Evolutionary conservation across 208 protist genomes (phyloP), one percentile per base, ranked within the genome.

Genomic region (Trypanosoma rangeli): DNA sequence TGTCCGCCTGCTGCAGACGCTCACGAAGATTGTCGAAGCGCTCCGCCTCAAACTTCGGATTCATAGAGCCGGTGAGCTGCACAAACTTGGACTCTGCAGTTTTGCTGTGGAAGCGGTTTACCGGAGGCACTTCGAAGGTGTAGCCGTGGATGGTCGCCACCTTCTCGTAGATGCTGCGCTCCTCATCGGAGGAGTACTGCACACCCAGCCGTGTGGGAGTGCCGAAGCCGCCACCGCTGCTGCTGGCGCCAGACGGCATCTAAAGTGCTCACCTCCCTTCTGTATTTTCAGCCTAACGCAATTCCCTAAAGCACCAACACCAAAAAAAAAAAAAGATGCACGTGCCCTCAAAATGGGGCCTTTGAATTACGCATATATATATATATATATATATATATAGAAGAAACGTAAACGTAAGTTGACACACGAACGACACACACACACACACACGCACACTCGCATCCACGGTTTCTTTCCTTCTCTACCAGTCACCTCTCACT

Each of bases 81-180:
- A 81, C 73, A 74, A 95, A 93, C 62, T 94, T 92, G 2, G 74
- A 70, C 74, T 88, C 83, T 0, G 87, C 87, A 0, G 70, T 79
- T 52, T 90, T 90, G 79, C 87, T 94, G 74, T 93, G 86, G 35
- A 92, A 92, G 15, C 86, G 79, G 58, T 87, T 92, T 13, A 88
- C 88, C 24, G 90, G 90, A 3, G 85, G 84, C 49, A 92, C 83
- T 58, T 80, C 78, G 49, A 94, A 95, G 28, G 87, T 93, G 85
- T 93, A 89, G 59, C 82, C 83, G 53, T 90, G 78, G 35, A 93
- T 56, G 22, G 79, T 83, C 37, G 78, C 78, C 1, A 95, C 73
- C 39, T 91, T 92, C n/a, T 85, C 55, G 75, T 94, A 94, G 42
- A 92, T 83, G 68, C 67, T 84, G 63, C 74, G 76, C 39, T 80